A percentile compares a stretch with the other conserved stretches of the same genome.
phyloP scores from a whole-genome alignment of 495 filamentous ascomycete species.

The Talaromyces trachyspermus region DNA sequence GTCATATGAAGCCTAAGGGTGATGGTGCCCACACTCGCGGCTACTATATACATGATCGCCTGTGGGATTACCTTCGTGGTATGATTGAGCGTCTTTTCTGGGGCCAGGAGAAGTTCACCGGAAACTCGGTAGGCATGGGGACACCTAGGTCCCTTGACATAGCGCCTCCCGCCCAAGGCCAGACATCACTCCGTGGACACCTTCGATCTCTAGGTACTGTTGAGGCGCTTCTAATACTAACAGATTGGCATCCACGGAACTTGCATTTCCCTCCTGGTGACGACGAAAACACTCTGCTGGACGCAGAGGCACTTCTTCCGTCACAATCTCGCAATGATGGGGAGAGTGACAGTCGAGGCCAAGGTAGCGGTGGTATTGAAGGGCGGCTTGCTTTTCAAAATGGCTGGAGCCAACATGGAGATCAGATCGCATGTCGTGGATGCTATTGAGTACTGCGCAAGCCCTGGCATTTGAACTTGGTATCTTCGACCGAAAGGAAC shows the following conservation, averaged over 20 bases:
- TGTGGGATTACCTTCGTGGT: constrained; percentile 90
- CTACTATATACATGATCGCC: constrained; percentile 85
- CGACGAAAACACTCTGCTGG: constrained; percentile 55
- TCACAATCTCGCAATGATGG: constrained; percentile 23
- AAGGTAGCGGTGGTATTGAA: constrained; percentile 44
- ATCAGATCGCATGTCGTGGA: constrained; percentile 98
- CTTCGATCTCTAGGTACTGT: constrained; percentile 87
- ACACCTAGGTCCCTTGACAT: constrained; percentile 54
- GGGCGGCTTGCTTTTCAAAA: constrained; percentile 68
- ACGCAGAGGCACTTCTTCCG: constrained; percentile 36
- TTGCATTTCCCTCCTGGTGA: constrained; percentile 93
- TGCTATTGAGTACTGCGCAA: constrained; percentile 85
- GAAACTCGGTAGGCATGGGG: constrained; percentile 75
- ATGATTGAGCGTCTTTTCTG: constrained; percentile 93
- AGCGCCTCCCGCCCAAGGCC: constrained; percentile 46
- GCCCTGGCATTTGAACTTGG: constrained; percentile 88
- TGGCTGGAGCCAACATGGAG: constrained; percentile 97
- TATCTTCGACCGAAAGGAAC: constrained; percentile 81
- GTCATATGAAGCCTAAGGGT: constrained; percentile 72
- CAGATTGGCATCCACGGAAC: constrained; percentile 93
- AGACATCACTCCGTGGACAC: constrained; percentile 54
- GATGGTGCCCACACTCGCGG: constrained; percentile 76
- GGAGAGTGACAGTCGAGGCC: constrained; percentile 27
- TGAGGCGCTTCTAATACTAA: constrained; percentile 86
- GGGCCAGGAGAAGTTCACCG: constrained; percentile 91